phyloP scores from a whole-genome alignment of 2,329 filamentous ascomycete genomes.

The Teratosphaeria gauchensis region DNA sequence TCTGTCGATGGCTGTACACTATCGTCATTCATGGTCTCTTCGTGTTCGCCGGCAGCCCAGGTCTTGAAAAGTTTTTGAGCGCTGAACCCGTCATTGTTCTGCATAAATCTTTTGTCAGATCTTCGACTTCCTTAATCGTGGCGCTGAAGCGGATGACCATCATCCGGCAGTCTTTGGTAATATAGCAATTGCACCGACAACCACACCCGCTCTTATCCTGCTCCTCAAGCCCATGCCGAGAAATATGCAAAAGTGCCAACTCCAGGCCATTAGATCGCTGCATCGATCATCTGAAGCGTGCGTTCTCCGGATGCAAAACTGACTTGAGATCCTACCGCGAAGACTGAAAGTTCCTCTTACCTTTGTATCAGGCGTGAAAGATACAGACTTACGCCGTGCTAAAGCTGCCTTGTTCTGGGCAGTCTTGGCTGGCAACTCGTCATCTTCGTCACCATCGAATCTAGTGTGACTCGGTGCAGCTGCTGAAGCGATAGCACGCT shows the following conservation, averaged over 20 bases:
- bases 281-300: too few relatives aligned
- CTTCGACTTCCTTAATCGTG: not conserved
- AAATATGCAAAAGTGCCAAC: too few relatives aligned
- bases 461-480: conserved; percentile 9
- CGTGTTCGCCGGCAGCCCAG: conserved; percentile 30
- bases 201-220: too few relatives aligned
- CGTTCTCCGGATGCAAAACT: not conserved
- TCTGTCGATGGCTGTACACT: not conserved
- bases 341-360: conserved; percentile 9
- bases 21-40: conserved; percentile 8
- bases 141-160: not conserved
- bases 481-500: not conserved
- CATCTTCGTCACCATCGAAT: conserved; percentile 11
- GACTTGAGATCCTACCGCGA: not conserved
- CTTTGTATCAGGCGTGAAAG: conserved; percentile 56
- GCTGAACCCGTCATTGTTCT: conserved; percentile 43
- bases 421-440: conserved; percentile 3
- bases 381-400: conserved; percentile 45
- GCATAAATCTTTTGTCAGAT: not conserved
- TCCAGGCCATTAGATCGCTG: too few relatives aligned
- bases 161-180: not conserved
- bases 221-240: too few relatives aligned
- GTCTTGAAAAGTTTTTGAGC: conserved; percentile 43
- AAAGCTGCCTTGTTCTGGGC: not conserved
- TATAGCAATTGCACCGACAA: not conserved